phyloP scores from a whole-genome alignment of 106 monocot species.

The Agapanthus africanus region DNA sequence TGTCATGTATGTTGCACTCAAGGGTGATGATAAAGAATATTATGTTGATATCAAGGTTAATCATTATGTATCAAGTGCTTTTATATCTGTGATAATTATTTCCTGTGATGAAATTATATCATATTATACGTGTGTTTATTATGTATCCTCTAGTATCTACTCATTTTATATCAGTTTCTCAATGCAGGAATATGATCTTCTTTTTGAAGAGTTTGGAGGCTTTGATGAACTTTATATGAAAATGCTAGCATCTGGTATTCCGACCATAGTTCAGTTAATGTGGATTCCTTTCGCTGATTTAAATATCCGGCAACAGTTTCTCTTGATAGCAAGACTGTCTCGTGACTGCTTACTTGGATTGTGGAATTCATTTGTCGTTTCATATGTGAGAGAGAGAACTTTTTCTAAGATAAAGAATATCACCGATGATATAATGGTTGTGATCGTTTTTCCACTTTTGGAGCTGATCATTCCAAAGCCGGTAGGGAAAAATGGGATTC shows the following conservation, averaged over 20 bases:
- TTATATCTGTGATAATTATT: neutral
- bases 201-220: constrained; percentile 85
- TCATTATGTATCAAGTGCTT: neutral
- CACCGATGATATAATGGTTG: constrained; percentile 63
- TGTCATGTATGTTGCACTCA: constrained; percentile 73
- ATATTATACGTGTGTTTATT: neutral
- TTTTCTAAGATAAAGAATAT: constrained; percentile 56
- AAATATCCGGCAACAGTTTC: constrained; percentile 54
- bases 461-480: constrained; percentile 67
- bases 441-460: constrained; percentile 50
- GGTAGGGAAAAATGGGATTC: constrained; percentile 23
- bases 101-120: neutral
- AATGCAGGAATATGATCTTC: constrained; percentile 66
- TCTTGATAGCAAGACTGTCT: constrained; percentile 29
- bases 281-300: constrained; percentile 81
- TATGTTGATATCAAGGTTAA: constrained; percentile 77
- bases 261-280: constrained; percentile 83
- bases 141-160: neutral
- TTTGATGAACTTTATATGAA: constrained; percentile 76
- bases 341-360: constrained; percentile 42
- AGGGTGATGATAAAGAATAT: constrained; percentile 85
- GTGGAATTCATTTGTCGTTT: constrained; percentile 45
- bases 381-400: constrained; percentile 25
- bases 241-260: constrained; percentile 78
- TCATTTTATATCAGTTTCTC: neutral